phyloP scores from a whole-genome alignment of 352 stramenopile species.

The Phytophthora palmivora region DNA sequence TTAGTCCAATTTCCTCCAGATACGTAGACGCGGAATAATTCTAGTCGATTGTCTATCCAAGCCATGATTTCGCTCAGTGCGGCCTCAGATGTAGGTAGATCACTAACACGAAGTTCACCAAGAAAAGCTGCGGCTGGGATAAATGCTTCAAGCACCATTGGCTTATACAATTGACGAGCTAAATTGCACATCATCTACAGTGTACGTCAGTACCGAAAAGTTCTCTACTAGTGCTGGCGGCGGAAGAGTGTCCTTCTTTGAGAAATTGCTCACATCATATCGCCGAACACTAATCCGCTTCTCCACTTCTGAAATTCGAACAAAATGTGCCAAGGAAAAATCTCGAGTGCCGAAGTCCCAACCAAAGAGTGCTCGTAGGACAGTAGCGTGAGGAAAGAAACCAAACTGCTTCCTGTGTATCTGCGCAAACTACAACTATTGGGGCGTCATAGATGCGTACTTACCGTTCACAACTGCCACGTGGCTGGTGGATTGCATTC shows the following conservation, averaged over 20 bases:
- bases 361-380: conserved; percentile 7
- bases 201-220: not conserved
- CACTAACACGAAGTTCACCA: conserved; percentile 1
- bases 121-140: not conserved
- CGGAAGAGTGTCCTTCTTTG: conserved; percentile 13
- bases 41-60: conserved; percentile 13
- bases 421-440: conserved; percentile 16
- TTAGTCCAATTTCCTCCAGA: not conserved
- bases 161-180: conserved; percentile 1
- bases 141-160: not conserved
- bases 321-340: conserved; percentile 11
- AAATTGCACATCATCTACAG: not conserved
- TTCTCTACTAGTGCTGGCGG: not conserved
- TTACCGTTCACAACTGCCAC: not conserved
- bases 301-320: not conserved
- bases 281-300: not conserved
- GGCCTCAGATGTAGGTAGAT: not conserved
- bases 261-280: conserved; percentile 26
- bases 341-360: conserved; percentile 20
- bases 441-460: conserved; percentile 4
- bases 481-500: conserved; percentile 1
- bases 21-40: conserved; percentile 1
- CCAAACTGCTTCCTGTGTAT: conserved; percentile 8
- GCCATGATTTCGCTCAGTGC: not conserved
- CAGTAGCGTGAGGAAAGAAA: conserved; percentile 25